Evolutionary conservation across 768 basidiomycete species (phyloP).

Genomic region (Suillus decipiens): DNA sequence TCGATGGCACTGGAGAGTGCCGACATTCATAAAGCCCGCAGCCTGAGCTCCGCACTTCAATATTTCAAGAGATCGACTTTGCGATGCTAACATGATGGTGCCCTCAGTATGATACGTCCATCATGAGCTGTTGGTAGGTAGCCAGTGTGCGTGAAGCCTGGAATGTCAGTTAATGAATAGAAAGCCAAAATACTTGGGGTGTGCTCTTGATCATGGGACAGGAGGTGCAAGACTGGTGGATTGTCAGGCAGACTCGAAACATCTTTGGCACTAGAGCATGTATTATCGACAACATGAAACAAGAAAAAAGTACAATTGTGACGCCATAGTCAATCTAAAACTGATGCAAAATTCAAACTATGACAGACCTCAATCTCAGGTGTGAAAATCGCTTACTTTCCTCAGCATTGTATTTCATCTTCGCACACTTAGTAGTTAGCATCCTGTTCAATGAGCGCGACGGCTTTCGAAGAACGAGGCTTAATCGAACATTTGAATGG

Average conservation of each 20-base stretch:
- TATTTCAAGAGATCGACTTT: neutral
- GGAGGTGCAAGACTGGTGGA: neutral
- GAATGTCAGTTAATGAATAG: neutral
- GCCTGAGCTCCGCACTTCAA: neutral
- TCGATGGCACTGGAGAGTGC: neutral
- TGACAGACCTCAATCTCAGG: too few relatives aligned
- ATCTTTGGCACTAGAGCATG: neutral
- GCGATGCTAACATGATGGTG: neutral
- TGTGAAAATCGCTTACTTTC: neutral
- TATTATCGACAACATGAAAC: too few relatives aligned
- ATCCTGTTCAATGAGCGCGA: constrained; percentile 4
- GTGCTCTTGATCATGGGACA: neutral
- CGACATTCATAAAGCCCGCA: neutral
- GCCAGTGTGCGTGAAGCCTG: neutral
- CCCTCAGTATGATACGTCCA: neutral
- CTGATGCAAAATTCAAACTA: too few relatives aligned
- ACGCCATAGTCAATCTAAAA: too few relatives aligned
- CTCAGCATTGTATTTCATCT: too few relatives aligned
- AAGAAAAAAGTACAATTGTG: too few relatives aligned
- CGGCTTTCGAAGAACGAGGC: too few relatives aligned
- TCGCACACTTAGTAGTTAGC: too few relatives aligned
- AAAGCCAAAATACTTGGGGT: neutral
- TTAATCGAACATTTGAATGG: too few relatives aligned
- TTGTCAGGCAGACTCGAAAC: neutral
- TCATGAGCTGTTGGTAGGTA: neutral